Conservation (phyloP, 2,329 filamentous ascomycete genomes). For the Cladosporium sp. region DNA sequence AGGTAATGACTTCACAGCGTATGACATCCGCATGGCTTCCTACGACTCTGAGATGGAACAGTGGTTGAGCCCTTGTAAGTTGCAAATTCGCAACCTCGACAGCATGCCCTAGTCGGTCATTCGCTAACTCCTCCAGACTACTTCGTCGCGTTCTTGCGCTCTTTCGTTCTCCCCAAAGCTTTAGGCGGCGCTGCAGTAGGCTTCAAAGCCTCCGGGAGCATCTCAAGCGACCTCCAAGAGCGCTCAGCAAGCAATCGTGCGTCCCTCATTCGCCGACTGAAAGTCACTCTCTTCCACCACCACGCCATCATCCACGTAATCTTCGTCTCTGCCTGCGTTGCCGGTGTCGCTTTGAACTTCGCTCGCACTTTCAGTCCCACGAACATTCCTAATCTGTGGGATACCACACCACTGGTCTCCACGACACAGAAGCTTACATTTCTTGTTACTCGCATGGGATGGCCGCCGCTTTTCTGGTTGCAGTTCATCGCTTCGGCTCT, state of each 20-base stretch:
- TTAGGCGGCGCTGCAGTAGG: constrained; percentile 52
- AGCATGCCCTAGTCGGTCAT: background rate
- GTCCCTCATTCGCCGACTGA: constrained; percentile 49
- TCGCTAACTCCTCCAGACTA: constrained; percentile 6
- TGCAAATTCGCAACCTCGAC: background rate
- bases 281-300: constrained; percentile 43
- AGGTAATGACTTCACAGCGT: constrained; percentile 33
- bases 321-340: constrained; percentile 48
- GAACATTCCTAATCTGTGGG: constrained; percentile 44
- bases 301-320: constrained; percentile 48
- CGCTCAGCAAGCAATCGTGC: constrained; percentile 42
- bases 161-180: constrained; percentile 19
- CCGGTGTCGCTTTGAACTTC: constrained; percentile 37
- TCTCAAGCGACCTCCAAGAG: constrained; percentile 54
- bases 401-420: constrained; percentile 31
- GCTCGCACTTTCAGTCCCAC: constrained; percentile 45
- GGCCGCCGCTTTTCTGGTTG: constrained; percentile 56
- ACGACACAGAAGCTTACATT: constrained; percentile 39
- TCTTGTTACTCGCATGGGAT: constrained; percentile 57
- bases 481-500: constrained; percentile 11
- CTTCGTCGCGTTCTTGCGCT: constrained; percentile 13
- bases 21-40: constrained; percentile 59
- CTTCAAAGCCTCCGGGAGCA: constrained; percentile 58
- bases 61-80: constrained; percentile 14
- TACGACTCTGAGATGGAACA: constrained; percentile 49